Base-by-base conservation (phyloP, 2,329 filamentous ascomycete genomes). In the Claviceps citrina region DNA sequence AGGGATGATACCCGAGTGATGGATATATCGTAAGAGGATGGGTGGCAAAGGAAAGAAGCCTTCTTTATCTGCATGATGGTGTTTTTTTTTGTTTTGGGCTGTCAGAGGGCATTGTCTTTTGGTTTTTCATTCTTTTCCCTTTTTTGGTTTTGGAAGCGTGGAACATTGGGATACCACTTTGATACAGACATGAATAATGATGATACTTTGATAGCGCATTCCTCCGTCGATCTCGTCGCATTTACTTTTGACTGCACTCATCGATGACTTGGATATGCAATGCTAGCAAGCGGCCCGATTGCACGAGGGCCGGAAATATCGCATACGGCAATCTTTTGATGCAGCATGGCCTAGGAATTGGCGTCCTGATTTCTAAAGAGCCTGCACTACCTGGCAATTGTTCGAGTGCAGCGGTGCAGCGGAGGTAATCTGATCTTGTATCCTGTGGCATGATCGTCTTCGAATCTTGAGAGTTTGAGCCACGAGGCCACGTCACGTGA, bases 1-100 rank as follows among this genome's bases (percentile, higher is more conserved):
- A 56, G 54, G 41, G 68, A 75, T 46, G 70, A 76, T 60, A 73
- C 68, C 56, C 66, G 62, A 25, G 58, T 58, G 36, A 51, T 73
- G 36, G 69, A 72, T 42, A 52, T 43, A 22, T 47, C 18, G 40
- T 33, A 19, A 22, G 18, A 15, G 8, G 16, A 3, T 13, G 38
- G 7, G 13, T 5, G 22, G 22, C 5, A 24, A 24, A 24, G 22
- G 22, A 19, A 30, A 15, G 3, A 8, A 31, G 5, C 7, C 36
- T 22, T 16, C 25, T 19, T 3, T 24, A 4, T 13, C 13, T 26
- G 20, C 19, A 22, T 22, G 30, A 19, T 19, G 16, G 22, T 39
- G 24, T 4, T 24, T 9, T 18, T 22, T 19, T 32, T 18, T 18
- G 19, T 38, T 38, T 35, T 16, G 32, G 7, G 46, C 35, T 37